Evolutionary conservation across 805 yeast species (phyloP).

Genomic region (Scheffersomyces stipitis): DNA sequence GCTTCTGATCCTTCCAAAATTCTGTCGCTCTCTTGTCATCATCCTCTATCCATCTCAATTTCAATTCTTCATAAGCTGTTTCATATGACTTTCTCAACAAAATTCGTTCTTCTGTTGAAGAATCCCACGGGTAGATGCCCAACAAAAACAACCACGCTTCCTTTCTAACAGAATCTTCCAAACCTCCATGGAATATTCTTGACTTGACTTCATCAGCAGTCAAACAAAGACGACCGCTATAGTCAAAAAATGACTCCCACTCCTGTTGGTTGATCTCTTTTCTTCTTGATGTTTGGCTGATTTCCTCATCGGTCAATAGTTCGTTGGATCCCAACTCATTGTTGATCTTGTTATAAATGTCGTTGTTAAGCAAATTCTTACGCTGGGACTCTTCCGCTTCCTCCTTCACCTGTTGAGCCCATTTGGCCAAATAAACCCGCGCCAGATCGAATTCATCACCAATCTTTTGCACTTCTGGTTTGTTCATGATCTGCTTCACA

Average conservation of each 20-base stretch:
- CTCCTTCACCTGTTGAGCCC: conserved; percentile 94
- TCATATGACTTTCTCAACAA: conserved; percentile 56
- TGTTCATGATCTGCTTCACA: conserved; percentile 57
- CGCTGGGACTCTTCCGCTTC: conserved; percentile 70
- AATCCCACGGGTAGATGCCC: conserved; percentile 87
- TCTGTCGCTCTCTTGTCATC: conserved; percentile 50
- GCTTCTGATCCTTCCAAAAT: conserved; percentile 87
- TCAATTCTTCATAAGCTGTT: conserved; percentile 61
- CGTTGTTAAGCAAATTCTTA: conserved; percentile 53
- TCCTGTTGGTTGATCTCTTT: conserved; percentile 67
- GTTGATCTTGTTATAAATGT: conserved; percentile 56
- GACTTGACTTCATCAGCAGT: conserved; percentile 80
- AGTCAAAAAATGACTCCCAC: conserved; percentile 86
- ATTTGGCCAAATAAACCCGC: conserved; percentile 85
- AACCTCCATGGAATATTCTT: conserved; percentile 88
- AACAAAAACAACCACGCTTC: conserved; percentile 87
- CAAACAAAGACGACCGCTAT: conserved; percentile 66
- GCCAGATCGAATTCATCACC: conserved; percentile 94
- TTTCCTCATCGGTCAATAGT: conserved; percentile 57
- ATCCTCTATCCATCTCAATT: conserved; percentile 66
- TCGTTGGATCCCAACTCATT: conserved; percentile 63
- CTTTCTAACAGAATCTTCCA: conserved; percentile 54
- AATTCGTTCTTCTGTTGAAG: conserved; percentile 66
- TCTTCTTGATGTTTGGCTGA: conserved; percentile 60
- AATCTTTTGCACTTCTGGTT: conserved; percentile 77